phyloP scores from a whole-genome alignment of 129 eudicot genomes.

The Pittosporum tobira region DNA sequence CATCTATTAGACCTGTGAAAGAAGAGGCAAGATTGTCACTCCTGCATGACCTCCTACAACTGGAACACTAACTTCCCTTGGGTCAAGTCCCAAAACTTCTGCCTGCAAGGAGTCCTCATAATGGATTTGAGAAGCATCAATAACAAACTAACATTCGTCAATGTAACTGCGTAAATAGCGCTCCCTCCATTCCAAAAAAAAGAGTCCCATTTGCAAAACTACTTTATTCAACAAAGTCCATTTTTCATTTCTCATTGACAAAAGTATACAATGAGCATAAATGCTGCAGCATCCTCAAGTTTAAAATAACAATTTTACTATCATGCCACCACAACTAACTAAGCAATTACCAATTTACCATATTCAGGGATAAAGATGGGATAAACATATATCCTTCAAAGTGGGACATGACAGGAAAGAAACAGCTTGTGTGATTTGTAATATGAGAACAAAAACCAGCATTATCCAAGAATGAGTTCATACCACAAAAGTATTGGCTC shows the following conservation, averaged over 20 bases:
- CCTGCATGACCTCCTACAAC: constrained; percentile 99
- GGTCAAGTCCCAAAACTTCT: constrained; percentile 93
- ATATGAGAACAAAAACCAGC: neutral
- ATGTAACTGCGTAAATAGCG: neutral
- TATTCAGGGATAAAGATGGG: neutral
- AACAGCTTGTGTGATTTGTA: neutral
- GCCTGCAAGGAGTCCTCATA: constrained; percentile 31
- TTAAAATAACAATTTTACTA: too few relatives aligned
- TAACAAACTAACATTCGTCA: neutral
- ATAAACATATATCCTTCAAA: neutral
- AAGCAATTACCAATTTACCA: too few relatives aligned
- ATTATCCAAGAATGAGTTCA: constrained; percentile 3
- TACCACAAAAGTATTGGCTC: constrained; percentile 99
- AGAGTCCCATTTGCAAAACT: too few relatives aligned
- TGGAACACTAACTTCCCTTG: constrained; percentile 78
- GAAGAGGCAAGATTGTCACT: constrained; percentile 85
- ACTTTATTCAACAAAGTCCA: too few relatives aligned
- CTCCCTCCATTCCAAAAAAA: too few relatives aligned
- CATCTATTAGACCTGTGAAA: constrained; percentile 59
- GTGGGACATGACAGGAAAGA: neutral
- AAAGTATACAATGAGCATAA: too few relatives aligned
- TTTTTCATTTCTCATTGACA: too few relatives aligned
- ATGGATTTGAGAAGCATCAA: neutral
- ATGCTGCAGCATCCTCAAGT: too few relatives aligned
- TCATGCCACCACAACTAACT: too few relatives aligned